Evolutionary conservation across 2,329 filamentous ascomycete genomes (phyloP).

Genomic region (Epichloe bromicola): DNA sequence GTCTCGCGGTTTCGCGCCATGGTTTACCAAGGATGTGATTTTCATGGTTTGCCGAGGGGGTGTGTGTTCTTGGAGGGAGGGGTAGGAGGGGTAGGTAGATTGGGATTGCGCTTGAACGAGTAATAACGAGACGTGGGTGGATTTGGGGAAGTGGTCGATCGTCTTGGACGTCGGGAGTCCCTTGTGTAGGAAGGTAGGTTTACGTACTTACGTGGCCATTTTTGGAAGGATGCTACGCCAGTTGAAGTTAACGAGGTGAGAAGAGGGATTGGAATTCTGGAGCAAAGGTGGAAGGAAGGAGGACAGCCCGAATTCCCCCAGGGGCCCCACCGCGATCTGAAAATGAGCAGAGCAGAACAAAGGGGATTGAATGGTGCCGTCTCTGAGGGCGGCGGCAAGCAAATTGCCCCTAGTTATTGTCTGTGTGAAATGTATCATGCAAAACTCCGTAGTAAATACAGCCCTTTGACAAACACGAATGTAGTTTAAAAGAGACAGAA

Average conservation of each 20-base stretch:
- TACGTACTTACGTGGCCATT: constrained; percentile 11
- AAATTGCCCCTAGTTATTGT: no score
- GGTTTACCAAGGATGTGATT: no score
- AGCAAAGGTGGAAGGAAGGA: no score
- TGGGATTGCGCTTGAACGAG: constrained; percentile 1
- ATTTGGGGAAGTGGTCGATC: neutral
- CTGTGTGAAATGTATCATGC: neutral
- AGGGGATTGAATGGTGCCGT: no score
- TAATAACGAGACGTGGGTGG: neutral
- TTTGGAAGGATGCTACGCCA: neutral
- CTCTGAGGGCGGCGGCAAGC: no score
- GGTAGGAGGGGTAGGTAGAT: neutral
- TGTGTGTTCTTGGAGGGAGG: neutral
- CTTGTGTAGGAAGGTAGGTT: neutral
- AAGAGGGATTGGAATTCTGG: neutral
- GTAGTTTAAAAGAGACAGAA: neutral
- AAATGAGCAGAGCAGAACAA: neutral
- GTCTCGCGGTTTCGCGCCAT: no score
- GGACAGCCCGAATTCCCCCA: no score
- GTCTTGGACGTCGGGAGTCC: neutral
- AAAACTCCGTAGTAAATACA: neutral
- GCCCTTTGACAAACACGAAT: neutral
- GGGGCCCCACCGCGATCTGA: no score
- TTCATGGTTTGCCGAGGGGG: no score
- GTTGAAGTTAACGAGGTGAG: neutral